A percentile compares a stretch with the other conserved stretches of the same genome.
These are phyloP conservation scores for Podospora pseudocomata DNA, from an alignment of 495 filamentous ascomycete species.

Conservation along the genomic window DNA sequence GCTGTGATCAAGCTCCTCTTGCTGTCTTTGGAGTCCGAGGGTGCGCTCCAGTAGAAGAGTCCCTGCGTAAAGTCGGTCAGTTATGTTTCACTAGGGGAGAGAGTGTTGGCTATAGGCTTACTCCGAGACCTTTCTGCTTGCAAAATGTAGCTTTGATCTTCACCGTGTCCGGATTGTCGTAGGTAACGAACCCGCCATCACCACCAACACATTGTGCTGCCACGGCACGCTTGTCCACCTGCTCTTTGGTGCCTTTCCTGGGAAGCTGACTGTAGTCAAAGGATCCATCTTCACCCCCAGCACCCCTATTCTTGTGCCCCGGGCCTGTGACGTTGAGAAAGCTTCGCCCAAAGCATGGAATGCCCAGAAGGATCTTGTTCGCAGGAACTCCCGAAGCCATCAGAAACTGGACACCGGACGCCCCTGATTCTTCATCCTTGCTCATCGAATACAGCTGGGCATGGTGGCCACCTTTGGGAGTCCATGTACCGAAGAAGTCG, in stretches of 20 bases:
- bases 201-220: slow-evolving; percentile 76
- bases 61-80: slow-evolving; percentile 45
- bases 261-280: slow-evolving; percentile 82
- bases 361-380: slow-evolving; percentile 72
- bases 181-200: slow-evolving; percentile 83
- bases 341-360: slow-evolving; percentile 77
- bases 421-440: slow-evolving; percentile 57
- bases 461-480: slow-evolving; percentile 66
- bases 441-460: slow-evolving; percentile 68
- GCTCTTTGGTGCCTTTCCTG: slow-evolving; percentile 63
- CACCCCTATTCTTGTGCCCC: slow-evolving; percentile 60
- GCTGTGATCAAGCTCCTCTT: slow-evolving; percentile 70
- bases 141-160: slow-evolving; percentile 78
- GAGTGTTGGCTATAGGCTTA: slow-evolving; percentile 31
- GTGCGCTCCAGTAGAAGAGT: slow-evolving; percentile 90
- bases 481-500: slow-evolving; percentile 84
- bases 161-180: slow-evolving; percentile 83
- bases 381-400: slow-evolving; percentile 62
- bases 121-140: slow-evolving; percentile 67
- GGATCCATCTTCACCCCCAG: slow-evolving; percentile 71
- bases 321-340: slow-evolving; percentile 65
- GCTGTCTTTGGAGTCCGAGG: slow-evolving; percentile 63
- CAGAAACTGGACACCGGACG: slow-evolving; percentile 64
- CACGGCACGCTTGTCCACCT: slow-evolving; percentile 58
- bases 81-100: background rate